Percentiles rank a stretch among this genome's conserved stretches.
These are phyloP conservation scores for Prosopis cineraria DNA, from an alignment of 306 rosid genomes.

Conservation along the genomic window DNA sequence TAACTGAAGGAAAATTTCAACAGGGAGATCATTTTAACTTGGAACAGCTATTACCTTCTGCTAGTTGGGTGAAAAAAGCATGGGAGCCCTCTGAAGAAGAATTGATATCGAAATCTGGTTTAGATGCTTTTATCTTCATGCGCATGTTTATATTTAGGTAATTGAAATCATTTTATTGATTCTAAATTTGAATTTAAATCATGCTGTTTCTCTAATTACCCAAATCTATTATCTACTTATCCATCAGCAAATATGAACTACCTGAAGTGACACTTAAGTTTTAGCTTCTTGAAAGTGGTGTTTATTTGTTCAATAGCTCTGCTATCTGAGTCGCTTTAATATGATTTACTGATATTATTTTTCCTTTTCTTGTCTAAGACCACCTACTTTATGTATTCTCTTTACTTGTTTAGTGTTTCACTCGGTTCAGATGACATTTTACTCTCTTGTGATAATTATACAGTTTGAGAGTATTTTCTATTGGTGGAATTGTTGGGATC, in stretches of 20 bases:
- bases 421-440: slow-evolving; percentile 29
- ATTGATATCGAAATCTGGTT: slow-evolving; percentile 55
- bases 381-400: slow-evolving; percentile 2
- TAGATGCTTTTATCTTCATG: slow-evolving; percentile 79
- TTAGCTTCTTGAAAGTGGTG: slow-evolving; percentile 22
- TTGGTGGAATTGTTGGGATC: slow-evolving; percentile 71
- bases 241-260: neutral
- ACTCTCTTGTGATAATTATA: slow-evolving; percentile 1
- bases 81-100: slow-evolving; percentile 77
- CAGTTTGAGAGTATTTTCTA: slow-evolving; percentile 68
- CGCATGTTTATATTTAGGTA: slow-evolving; percentile 83
- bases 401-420: slow-evolving; percentile 24
- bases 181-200: slow-evolving; percentile 9
- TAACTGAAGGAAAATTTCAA: slow-evolving; percentile 48
- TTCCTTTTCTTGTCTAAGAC: slow-evolving; percentile 15
- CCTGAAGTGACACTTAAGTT: neutral
- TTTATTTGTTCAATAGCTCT: slow-evolving; percentile 25
- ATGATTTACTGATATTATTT: neutral
- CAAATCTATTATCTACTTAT: neutral
- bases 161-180: slow-evolving; percentile 3
- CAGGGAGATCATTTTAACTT: slow-evolving; percentile 55
- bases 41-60: slow-evolving; percentile 70
- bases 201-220: slow-evolving; percentile 3
- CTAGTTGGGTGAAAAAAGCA: slow-evolving; percentile 80
- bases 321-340: slow-evolving; percentile 4